These are phyloP conservation scores for Fusarium ambrosium DNA, from an alignment of 2,329 filamentous ascomycete genomes.

Conservation along the genomic window DNA sequence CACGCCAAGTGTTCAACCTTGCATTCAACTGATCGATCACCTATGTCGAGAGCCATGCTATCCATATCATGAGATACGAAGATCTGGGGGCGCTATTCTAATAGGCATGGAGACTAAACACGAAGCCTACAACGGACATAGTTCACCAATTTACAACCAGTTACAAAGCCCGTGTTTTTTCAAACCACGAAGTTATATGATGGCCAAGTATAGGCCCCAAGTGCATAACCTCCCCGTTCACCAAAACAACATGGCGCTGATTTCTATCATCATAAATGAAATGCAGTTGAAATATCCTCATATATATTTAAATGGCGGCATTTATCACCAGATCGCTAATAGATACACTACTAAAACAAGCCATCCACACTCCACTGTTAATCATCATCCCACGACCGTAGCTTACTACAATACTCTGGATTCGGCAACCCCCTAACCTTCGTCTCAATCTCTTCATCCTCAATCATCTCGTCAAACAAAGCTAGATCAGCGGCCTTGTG, in stretches of 20 bases:
- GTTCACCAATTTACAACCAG: background rate
- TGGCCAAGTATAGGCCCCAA: background rate
- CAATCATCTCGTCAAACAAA: constrained; percentile 32
- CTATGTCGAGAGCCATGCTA: background rate
- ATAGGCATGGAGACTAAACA: too few relatives aligned
- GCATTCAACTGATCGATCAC: background rate
- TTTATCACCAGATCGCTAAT: background rate
- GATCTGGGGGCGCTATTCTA: background rate
- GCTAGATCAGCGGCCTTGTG: constrained; percentile 9
- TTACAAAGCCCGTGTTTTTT: background rate
- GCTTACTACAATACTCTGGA: background rate
- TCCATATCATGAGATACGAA: background rate
- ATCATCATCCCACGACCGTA: constrained; percentile 1
- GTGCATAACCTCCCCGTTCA: background rate
- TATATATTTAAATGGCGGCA: too few relatives aligned
- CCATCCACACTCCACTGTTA: background rate
- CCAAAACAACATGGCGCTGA: background rate
- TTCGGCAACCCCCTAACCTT: background rate
- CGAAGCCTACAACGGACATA: background rate
- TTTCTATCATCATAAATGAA: background rate
- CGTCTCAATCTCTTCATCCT: constrained; percentile 20
- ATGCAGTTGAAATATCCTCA: background rate
- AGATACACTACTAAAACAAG: background rate
- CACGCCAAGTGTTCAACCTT: background rate
- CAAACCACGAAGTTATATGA: background rate